Evolutionary conservation across 192 early-diverging fungal species (phyloP).

Genomic region (Glomus cerebriforme): DNA sequence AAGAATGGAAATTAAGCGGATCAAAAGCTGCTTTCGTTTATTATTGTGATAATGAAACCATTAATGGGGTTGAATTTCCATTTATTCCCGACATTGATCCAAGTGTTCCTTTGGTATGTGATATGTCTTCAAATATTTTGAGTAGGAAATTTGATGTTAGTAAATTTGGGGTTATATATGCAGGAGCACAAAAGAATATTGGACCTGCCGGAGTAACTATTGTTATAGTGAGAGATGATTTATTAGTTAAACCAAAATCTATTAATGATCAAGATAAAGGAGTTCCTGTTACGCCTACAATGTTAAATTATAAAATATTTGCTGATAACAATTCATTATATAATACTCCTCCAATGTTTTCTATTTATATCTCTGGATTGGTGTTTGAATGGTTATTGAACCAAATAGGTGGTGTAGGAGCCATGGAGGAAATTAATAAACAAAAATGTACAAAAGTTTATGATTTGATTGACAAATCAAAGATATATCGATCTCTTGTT

Average conservation of each 20-base stretch:
- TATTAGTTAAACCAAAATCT: constrained; percentile 63
- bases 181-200: constrained; percentile 98
- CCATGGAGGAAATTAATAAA: constrained; percentile 68
- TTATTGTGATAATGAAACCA: constrained; percentile 98
- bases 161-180: constrained; percentile 87
- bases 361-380: constrained; percentile 90
- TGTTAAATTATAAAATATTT: constrained; percentile 88
- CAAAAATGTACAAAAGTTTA: constrained; percentile 75
- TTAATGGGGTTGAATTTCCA: constrained; percentile 90
- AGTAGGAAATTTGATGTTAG: constrained; percentile 78
- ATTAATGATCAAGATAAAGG: constrained; percentile 33
- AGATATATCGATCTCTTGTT: constrained; percentile 72
- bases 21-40: constrained; percentile 86
- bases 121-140: constrained; percentile 87
- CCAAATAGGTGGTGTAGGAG: constrained; percentile 64
- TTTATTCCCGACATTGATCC: constrained; percentile 54
- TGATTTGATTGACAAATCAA: constrained; percentile 62
- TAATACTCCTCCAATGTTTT: constrained; percentile 96
- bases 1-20: constrained; percentile 69
- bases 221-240: constrained; percentile 88
- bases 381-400: constrained; percentile 83
- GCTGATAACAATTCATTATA: constrained; percentile 84
- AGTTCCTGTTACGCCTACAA: constrained; percentile 61
- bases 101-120: constrained; percentile 82
- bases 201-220: constrained; percentile 91